Percentiles rank a stretch among this genome's conserved stretches.
phyloP scores from a whole-genome alignment of 2,329 filamentous ascomycete genomes.

The Fusarium hainanense region DNA sequence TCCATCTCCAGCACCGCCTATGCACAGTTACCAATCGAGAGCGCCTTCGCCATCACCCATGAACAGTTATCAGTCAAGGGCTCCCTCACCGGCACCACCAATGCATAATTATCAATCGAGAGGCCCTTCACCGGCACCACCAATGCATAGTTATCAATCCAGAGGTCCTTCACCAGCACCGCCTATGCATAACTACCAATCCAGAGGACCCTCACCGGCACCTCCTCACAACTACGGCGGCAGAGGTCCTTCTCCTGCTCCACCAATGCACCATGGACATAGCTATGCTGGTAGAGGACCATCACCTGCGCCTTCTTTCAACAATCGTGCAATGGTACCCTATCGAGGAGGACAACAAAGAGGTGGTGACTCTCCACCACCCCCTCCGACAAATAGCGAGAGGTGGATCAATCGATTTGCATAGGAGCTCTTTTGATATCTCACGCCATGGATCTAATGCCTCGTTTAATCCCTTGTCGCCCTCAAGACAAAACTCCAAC shows the following conservation, averaged over 20 bases:
- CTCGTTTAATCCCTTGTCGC: slow-evolving; percentile 48
- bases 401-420: slow-evolving; percentile 53
- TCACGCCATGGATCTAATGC: slow-evolving; percentile 52
- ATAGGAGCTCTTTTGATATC: slow-evolving; percentile 48
- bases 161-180: slow-evolving; percentile 33
- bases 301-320: slow-evolving; percentile 53
- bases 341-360: slow-evolving; percentile 48
- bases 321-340: slow-evolving; percentile 38
- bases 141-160: slow-evolving; percentile 22
- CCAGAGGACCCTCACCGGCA: slow-evolving; percentile 44
- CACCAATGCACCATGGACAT: slow-evolving; percentile 47
- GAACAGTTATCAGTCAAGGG: slow-evolving; percentile 43
- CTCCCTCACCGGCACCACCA: slow-evolving; percentile 44
- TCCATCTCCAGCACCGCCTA: slow-evolving; percentile 44
- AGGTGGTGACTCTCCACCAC: slow-evolving; percentile 72
- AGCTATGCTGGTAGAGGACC: slow-evolving; percentile 51
- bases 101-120: slow-evolving; percentile 22
- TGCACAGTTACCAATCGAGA: slow-evolving; percentile 28
- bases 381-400: slow-evolving; percentile 76
- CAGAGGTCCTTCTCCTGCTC: slow-evolving; percentile 48
- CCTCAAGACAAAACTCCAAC: slow-evolving; percentile 55
- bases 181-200: slow-evolving; percentile 38
- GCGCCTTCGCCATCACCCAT: slow-evolving; percentile 37
- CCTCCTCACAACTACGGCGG: slow-evolving; percentile 48
- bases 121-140: slow-evolving; percentile 36